These are phyloP conservation scores for Chrysoporthe deuterocubensis DNA, from an alignment of 2,329 filamentous ascomycete genomes.

Conservation along the genomic window DNA sequence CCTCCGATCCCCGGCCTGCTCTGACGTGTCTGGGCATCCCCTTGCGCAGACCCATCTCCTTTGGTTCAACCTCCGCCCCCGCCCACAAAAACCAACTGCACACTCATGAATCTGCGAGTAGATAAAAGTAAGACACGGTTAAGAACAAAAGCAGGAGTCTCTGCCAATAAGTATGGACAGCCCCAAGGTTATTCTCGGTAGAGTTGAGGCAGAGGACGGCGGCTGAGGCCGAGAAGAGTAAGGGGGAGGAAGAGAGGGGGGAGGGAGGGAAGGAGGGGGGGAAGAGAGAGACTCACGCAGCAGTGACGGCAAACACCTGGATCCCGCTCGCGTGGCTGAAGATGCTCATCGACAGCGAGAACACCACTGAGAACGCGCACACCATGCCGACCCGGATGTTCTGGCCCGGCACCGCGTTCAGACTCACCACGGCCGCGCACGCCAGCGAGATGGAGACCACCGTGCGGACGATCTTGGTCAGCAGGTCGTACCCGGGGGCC, in stretches of 20 bases:
- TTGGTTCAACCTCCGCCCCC: background rate
- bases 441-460: conserved; percentile 31
- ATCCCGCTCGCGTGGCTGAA: conserved; percentile 35
- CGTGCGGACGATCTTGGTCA: conserved; percentile 30
- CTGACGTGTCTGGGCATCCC: too few relatives aligned
- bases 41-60: too few relatives aligned
- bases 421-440: conserved; percentile 31
- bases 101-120: conserved; percentile 26
- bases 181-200: too few relatives aligned
- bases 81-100: conserved; percentile 22
- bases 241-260: background rate
- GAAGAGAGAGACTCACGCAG: conserved; percentile 31
- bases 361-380: conserved; percentile 36
- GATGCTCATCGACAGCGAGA: conserved; percentile 34
- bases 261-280: too few relatives aligned
- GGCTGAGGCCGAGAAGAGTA: too few relatives aligned
- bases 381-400: conserved; percentile 32
- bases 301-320: conserved; percentile 37
- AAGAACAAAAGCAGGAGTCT: too few relatives aligned
- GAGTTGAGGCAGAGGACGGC: too few relatives aligned
- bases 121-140: too few relatives aligned
- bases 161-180: too few relatives aligned
- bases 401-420: conserved; percentile 30
- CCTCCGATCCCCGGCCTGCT: too few relatives aligned
- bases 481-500: conserved; percentile 6